Base-by-base conservation (phyloP, 2,329 filamentous ascomycete species). In the Acrodontium crateriforme region DNA sequence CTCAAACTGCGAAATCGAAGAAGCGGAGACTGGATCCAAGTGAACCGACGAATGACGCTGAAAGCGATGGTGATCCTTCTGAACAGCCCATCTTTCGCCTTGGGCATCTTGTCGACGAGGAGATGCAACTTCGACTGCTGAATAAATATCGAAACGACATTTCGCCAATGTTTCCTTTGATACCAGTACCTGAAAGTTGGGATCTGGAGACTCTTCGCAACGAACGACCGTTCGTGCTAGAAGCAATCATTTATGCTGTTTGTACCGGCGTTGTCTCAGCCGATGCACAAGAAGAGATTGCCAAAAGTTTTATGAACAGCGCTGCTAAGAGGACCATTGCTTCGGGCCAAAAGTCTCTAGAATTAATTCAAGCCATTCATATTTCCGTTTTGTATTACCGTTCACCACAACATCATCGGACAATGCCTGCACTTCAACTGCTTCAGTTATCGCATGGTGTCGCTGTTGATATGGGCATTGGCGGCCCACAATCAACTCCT, bases 381-480 rank as follows among this genome's bases (percentile, higher is more conserved):
- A 59, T 91, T 3, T 65, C 71, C 3, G 71, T 74, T 16, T 68
- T 83, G 15, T 91, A 82, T 79, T 89, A 89, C 49, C 73, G 73
- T 47, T 78, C 80, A 11, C 83, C 82, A 0, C 73, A 84, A 39
- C 69, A 78, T 42, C 80, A 80, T 37, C 79, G 87, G 44, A 77
- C 87, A 53, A 67, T 87, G 46, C 85, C 85, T 45, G 85, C 87
- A 47, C 89, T 84, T 55, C 79, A 85, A 56, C 65, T 87, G 35
- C 71, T 82, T 19, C 79, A 89, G 48, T 70, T 81, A 41, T 76
- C 78, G 2, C 73, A 73, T 26, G 67, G 79, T 41, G 78, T 91
- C 70, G 77, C 76, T 12, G 71, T 87, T 29, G 82, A 91, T 41
- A 65, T 91, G 15, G 81, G 82, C 1, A 67, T 91, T 22, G 20